Conservation (phyloP, 805 yeast species). For the Pichia membranifaciens region DNA sequence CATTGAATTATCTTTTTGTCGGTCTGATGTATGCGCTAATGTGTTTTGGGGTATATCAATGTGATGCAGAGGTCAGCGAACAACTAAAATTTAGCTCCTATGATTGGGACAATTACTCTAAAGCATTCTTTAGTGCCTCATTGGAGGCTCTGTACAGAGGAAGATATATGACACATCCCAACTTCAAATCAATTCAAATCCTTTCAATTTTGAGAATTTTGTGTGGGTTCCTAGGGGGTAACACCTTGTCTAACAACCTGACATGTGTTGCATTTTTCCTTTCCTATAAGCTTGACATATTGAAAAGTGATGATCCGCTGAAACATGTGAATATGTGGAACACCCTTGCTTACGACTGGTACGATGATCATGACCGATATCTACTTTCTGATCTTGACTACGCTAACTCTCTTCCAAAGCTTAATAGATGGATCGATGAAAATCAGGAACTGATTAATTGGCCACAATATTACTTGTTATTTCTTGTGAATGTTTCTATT, state of each 20-base stretch:
- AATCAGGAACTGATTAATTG: conserved; percentile 15
- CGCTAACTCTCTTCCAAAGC: conserved; percentile 23
- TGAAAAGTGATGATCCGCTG: conserved; percentile 11
- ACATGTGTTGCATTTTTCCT: conserved; percentile 17
- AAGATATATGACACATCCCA: conserved; percentile 29
- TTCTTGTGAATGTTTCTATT: conserved; percentile 20
- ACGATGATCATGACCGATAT: conserved; percentile 25
- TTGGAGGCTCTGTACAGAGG: conserved; percentile 31
- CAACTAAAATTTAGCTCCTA: conserved; percentile 21
- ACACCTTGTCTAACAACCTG: conserved; percentile 24
- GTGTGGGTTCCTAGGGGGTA: conserved; percentile 28
- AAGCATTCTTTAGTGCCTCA: conserved; percentile 27
- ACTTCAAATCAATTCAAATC: conserved; percentile 24
- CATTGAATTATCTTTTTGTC: conserved; percentile 26
- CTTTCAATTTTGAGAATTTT: conserved; percentile 25
- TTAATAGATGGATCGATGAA: conserved; percentile 19
- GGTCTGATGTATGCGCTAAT: conserved; percentile 29
- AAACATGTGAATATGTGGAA: conserved; percentile 26
- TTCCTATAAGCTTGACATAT: conserved; percentile 25
- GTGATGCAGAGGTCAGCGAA: conserved; percentile 21
- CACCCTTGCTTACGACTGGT: conserved; percentile 30
- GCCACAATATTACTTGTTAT: conserved; percentile 22
- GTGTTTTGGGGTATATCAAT: conserved; percentile 27
- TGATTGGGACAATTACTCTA: conserved; percentile 26
- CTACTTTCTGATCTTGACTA: conserved; percentile 18